Percentiles rank a stretch among this genome's conserved stretches.
These are phyloP conservation scores for Daedaleopsis sinensis DNA, from an alignment of 768 basidiomycete species.

Conservation along the genomic window DNA sequence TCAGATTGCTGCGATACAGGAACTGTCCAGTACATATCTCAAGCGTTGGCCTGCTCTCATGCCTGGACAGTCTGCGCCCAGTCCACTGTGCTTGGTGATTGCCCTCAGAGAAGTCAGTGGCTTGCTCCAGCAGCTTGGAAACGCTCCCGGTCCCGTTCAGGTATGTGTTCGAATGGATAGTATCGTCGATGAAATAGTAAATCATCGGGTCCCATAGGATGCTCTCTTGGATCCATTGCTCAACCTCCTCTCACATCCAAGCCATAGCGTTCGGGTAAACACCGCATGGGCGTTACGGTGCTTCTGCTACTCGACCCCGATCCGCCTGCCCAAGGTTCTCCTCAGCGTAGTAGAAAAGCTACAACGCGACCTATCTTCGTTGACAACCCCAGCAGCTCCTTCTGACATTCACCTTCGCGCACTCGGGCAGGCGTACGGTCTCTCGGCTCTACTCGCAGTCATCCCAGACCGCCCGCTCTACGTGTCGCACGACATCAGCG, in stretches of 20 bases:
- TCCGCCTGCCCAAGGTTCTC: constrained; percentile 80
- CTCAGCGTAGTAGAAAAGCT: constrained; percentile 78
- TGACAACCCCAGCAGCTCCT: constrained; percentile 72
- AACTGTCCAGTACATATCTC: constrained; percentile 78
- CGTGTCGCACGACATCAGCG: constrained; percentile 90
- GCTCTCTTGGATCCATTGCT: constrained; percentile 84
- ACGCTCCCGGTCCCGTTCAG: constrained; percentile 88
- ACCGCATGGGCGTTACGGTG: constrained; percentile 88
- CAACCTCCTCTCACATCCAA: constrained; percentile 84
- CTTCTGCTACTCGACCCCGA: constrained; percentile 89
- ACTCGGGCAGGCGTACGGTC: constrained; percentile 87
- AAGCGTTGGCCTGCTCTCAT: constrained; percentile 94
- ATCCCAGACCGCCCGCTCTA: constrained; percentile 90
- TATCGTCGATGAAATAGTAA: background rate
- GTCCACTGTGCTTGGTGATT: constrained; percentile 67
- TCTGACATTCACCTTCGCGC: constrained; percentile 72
- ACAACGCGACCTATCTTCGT: constrained; percentile 76
- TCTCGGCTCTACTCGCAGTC: constrained; percentile 84
- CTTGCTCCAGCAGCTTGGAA: constrained; percentile 86
- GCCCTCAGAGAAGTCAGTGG: constrained; percentile 85
- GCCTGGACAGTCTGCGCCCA: constrained; percentile 78
- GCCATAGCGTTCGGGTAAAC: constrained; percentile 82
- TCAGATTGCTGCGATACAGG: constrained; percentile 89
- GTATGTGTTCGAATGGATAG: constrained; percentile 36
- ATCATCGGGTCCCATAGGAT: constrained; percentile 44